These are phyloP conservation scores for Chytriomyces hyalinus DNA, from an alignment of 192 early-diverging fungal genomes.

Conservation along the genomic window DNA sequence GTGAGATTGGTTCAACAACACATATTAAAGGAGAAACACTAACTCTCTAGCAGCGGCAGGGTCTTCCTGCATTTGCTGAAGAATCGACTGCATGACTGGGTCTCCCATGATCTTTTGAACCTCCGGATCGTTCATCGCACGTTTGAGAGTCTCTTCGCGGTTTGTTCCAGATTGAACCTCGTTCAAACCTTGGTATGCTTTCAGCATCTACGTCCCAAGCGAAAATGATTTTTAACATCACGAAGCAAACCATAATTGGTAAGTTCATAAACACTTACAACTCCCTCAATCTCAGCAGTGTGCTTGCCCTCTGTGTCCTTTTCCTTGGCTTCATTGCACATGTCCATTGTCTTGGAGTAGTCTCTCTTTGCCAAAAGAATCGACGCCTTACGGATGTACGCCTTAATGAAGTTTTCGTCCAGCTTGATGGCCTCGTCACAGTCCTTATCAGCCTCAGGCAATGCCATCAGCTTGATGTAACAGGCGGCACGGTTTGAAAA, in stretches of 20 bases:
- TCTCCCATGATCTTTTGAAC: slow-evolving; percentile 84
- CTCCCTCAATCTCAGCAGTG: slow-evolving; percentile 78
- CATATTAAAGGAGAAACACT: slow-evolving; percentile 27
- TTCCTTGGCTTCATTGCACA: slow-evolving; percentile 75
- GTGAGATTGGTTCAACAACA: slow-evolving; percentile 10
- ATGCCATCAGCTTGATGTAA: slow-evolving; percentile 91
- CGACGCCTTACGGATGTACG: slow-evolving; percentile 94
- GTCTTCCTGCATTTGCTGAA: slow-evolving; percentile 97
- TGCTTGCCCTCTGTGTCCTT: slow-evolving; percentile 86
- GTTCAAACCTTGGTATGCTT: slow-evolving; percentile 80
- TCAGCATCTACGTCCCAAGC: slow-evolving; percentile 58
- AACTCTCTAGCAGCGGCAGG: slow-evolving; percentile 87
- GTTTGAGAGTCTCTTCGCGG: slow-evolving; percentile 78
- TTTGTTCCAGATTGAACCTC: slow-evolving; percentile 61
- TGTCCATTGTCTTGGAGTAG: slow-evolving; percentile 81
- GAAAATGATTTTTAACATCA: slow-evolving; percentile 14
- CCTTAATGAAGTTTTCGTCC: slow-evolving; percentile 90
- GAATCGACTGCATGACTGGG: slow-evolving; percentile 95
- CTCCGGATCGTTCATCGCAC: slow-evolving; percentile 93
- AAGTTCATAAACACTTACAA: slow-evolving; percentile 18
- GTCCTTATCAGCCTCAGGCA: slow-evolving; percentile 94
- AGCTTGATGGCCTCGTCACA: slow-evolving; percentile 85
- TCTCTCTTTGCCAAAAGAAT: slow-evolving; percentile 89
- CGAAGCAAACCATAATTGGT: slow-evolving; percentile 47
- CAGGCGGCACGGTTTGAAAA: slow-evolving; percentile 97